Evolutionary conservation across 176 grass and related monocot genomes (phyloP), one percentile per base, ranked within the genome.

Genomic region (Tillandsia fasciculata): DNA sequence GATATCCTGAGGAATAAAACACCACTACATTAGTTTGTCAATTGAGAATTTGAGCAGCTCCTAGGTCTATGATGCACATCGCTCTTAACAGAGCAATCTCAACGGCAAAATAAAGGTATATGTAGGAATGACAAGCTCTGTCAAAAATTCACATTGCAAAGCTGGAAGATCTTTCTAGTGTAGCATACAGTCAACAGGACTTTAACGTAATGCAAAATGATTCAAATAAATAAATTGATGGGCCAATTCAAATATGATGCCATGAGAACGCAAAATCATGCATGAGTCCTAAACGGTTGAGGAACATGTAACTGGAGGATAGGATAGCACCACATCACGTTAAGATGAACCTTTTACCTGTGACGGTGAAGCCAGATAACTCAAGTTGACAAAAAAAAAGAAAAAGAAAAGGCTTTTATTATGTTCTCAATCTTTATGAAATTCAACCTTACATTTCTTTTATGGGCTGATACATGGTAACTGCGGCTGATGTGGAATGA

Each of bases 401-500:
- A 65, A 72, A 8, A 29, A 84, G 75, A 63, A 59, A 14, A 13
- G 26, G 70, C 23, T 3, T 57, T 50, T 75, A 42, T 29, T 48
- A 65, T 53, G 58, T 47, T 11, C 63, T 57, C 24, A 64, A 51
- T 4, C 24, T 50, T 65, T 52, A 18, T 48, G 50, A 49, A 49
- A 72, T 69, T 50, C 20, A 49, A 10, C 53, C 88, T 84, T 86
- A 96, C 92, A 80, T 82, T 88, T 84, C 69, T 83, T 74, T 96
- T 96, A 69, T 79, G 56, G 12, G 78, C 76, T 70, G 88, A 91
- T 50, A 96, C 48, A 67, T 76, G 78, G 63, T 96, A 96, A 70
- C 80, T 96, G 57, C 92, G 65, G 67, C 83, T 87, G 26, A 71
- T 84, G 72, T 86, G 92, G 65, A 91, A 96, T 53, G 83, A 82